phyloP scores from a whole-genome alignment of 2,329 filamentous ascomycete genomes.

The Fusarium sp. region DNA sequence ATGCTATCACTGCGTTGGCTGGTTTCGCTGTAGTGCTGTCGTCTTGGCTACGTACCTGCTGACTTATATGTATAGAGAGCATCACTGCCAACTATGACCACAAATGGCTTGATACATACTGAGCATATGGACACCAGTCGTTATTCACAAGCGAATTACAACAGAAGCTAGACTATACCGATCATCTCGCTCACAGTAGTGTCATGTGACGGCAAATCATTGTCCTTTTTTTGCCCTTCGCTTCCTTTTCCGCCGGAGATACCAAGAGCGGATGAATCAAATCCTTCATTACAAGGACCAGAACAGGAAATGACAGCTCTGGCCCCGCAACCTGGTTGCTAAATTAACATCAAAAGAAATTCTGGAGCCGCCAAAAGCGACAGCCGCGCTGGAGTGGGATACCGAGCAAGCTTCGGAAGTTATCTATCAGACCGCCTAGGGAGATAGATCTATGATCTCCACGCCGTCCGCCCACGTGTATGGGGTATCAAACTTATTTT shows the following conservation, averaged over 20 bases:
- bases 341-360: slow-evolving; percentile 13
- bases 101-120: not conserved
- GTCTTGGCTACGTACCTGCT: slow-evolving; percentile 17
- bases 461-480: slow-evolving; percentile 11
- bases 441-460: slow-evolving; percentile 13
- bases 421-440: slow-evolving; percentile 15
- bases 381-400: slow-evolving; percentile 26
- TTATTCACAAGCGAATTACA: not conserved
- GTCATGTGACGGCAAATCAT: not conserved
- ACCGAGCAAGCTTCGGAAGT: slow-evolving; percentile 25
- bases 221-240: slow-evolving; percentile 1
- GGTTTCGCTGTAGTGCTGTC: slow-evolving; percentile 15
- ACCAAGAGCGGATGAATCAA: slow-evolving; percentile 1
- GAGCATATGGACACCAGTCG: not conserved
- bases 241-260: slow-evolving; percentile 9
- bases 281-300: not conserved
- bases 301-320: slow-evolving; percentile 10
- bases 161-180: not conserved
- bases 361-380: slow-evolving; percentile 43
- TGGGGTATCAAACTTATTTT: not conserved
- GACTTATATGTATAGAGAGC: slow-evolving; percentile 29
- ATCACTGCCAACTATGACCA: not conserved
- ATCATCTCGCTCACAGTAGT: not conserved
- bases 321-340: slow-evolving; percentile 12
- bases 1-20: not conserved